phyloP scores from a whole-genome alignment of 2,329 filamentous ascomycete genomes.

The Sporothrix phasma region DNA sequence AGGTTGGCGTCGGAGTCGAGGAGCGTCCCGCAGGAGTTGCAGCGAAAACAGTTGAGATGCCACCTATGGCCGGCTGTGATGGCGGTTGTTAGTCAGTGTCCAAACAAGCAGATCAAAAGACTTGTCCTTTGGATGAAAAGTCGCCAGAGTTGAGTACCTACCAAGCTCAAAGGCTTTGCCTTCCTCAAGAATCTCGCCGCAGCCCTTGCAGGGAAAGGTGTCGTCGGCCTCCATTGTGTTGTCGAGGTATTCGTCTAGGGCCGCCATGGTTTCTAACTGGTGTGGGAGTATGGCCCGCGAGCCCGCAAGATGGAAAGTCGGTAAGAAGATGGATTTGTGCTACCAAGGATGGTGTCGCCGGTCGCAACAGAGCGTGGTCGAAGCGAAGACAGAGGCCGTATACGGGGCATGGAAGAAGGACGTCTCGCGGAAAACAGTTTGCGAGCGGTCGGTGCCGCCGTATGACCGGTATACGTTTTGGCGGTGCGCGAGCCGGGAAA shows the following conservation, averaged over 20 bases:
- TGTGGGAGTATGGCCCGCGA: neutral
- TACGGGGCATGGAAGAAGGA: neutral
- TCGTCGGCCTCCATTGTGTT: conserved; percentile 68
- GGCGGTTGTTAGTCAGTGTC: neutral
- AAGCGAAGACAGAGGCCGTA: neutral
- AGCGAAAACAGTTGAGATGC: conserved; percentile 98
- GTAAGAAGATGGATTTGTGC: neutral
- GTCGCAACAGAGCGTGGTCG: neutral
- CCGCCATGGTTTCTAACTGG: conserved; percentile 30
- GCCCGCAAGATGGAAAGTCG: neutral
- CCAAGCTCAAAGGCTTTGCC: conserved; percentile 97
- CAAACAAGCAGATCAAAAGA: neutral
- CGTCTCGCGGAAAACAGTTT: neutral
- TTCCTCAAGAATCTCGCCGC: conserved; percentile 95
- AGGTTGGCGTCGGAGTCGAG: conserved; percentile 98
- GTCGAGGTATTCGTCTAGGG: conserved; percentile 53
- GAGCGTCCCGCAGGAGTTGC: conserved; percentile 87
- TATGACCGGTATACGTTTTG: neutral
- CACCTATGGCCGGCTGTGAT: conserved; percentile 78
- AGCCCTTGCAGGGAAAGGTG: conserved; percentile 82
- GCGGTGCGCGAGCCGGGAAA: neutral
- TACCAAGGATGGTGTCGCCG: neutral
- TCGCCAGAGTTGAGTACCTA: conserved; percentile 34
- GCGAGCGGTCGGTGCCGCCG: neutral
- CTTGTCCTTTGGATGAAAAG: neutral